These are phyloP conservation scores for Aureoboletus auriporus DNA, from an alignment of 768 basidiomycete species.

Conservation along the genomic window DNA sequence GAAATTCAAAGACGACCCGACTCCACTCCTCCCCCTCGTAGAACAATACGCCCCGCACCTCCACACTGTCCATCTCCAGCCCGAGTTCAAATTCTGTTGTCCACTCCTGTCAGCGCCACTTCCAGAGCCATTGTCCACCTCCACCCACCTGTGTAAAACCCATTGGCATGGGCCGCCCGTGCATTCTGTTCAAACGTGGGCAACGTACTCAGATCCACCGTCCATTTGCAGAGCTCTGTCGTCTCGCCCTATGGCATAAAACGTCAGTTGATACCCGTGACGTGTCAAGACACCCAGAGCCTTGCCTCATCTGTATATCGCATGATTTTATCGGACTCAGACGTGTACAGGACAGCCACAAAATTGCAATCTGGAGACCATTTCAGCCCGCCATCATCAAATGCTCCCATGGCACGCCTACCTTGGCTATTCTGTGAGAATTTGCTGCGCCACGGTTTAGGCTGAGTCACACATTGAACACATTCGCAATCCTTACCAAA, in stretches of 20 bases:
- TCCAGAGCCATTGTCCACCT: neutral
- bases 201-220: slow-evolving; percentile 73
- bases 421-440: slow-evolving; percentile 58
- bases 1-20: slow-evolving; percentile 60
- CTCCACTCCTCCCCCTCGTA: slow-evolving; percentile 80
- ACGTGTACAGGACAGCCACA: slow-evolving; percentile 78
- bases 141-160: slow-evolving; percentile 74
- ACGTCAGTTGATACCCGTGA: slow-evolving; percentile 19
- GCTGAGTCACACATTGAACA: slow-evolving; percentile 1
- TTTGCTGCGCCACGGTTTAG: slow-evolving; percentile 46
- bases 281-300: slow-evolving; percentile 6
- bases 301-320: slow-evolving; percentile 77
- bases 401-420: slow-evolving; percentile 20
- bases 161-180: slow-evolving; percentile 46
- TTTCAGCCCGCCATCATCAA: neutral
- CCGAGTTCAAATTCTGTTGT: slow-evolving; percentile 76
- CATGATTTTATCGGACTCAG: slow-evolving; percentile 70
- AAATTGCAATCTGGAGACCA: slow-evolving; percentile 61
- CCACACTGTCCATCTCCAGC: slow-evolving; percentile 79
- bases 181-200: slow-evolving; percentile 78
- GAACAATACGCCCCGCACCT: slow-evolving; percentile 77
- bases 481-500: slow-evolving; percentile 52
- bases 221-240: slow-evolving; percentile 79
- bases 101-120: no score
- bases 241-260: slow-evolving; percentile 52